Conservation (phyloP, 2,329 filamentous ascomycete species). For the Chrysosporium queenslandicum region DNA sequence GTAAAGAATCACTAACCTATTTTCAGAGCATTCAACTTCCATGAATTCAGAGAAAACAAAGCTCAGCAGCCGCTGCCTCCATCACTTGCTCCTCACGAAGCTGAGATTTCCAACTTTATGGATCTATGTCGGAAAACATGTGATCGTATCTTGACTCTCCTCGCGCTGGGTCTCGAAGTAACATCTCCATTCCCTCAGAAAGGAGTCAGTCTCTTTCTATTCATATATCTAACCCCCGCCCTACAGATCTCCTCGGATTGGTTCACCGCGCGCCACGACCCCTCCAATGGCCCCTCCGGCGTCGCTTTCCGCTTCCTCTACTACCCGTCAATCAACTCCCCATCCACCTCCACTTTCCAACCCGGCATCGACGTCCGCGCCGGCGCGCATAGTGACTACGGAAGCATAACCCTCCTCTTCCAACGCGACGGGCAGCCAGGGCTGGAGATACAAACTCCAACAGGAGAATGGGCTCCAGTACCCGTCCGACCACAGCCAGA, state of each 20-base stretch:
- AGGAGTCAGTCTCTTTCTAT: not conserved
- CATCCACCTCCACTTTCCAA: constrained; percentile 33
- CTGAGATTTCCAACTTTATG: constrained; percentile 57
- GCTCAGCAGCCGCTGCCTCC: constrained; percentile 67
- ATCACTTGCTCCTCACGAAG: constrained; percentile 50
- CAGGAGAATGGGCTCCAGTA: constrained; percentile 52
- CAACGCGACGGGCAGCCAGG: constrained; percentile 76
- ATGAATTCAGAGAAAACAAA: constrained; percentile 58
- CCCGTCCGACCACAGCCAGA: constrained; percentile 48
- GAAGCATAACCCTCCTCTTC: constrained; percentile 62
- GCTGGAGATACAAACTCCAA: constrained; percentile 63
- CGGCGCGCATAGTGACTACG: constrained; percentile 86
- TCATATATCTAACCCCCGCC: not conserved
- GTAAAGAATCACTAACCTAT: constrained; percentile 28
- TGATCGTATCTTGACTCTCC: constrained; percentile 60
- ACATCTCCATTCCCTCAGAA: constrained; percentile 5
- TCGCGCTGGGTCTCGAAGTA: constrained; percentile 66
- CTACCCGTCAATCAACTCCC: constrained; percentile 52
- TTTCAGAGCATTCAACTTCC: constrained; percentile 79
- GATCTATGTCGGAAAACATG: constrained; percentile 62
- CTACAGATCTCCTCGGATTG: constrained; percentile 40
- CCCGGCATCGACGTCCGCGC: constrained; percentile 62
- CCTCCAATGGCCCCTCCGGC: constrained; percentile 41
- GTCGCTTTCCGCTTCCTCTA: constrained; percentile 61
- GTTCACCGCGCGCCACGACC: constrained; percentile 54